These are phyloP conservation scores for Cichorium intybus DNA, from an alignment of 140 eudicot species.

Conservation along the genomic window DNA sequence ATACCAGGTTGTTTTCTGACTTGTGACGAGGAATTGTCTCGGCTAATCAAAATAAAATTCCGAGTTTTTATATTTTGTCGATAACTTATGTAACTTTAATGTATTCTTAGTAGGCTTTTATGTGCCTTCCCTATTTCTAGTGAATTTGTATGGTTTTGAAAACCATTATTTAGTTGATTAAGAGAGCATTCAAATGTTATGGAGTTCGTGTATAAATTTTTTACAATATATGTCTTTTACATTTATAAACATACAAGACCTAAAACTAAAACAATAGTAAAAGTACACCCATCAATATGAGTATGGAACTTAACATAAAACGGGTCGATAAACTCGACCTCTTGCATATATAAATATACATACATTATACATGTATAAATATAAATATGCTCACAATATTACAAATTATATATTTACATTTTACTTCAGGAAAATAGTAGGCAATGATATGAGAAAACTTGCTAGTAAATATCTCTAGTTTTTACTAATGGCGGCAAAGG, in stretches of 20 bases:
- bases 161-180: background rate
- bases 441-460: background rate
- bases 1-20: background rate
- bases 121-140: background rate
- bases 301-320: constrained; percentile 16
- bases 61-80: background rate
- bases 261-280: background rate
- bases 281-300: background rate
- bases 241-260: background rate
- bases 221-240: background rate
- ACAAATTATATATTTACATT: constrained; percentile 28
- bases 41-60: background rate
- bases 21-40: background rate
- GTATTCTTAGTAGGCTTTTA: background rate
- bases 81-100: background rate
- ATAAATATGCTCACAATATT: constrained; percentile 6
- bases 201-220: background rate
- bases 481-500: constrained; percentile 10
- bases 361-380: constrained; percentile 2
- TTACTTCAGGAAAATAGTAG: background rate
- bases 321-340: constrained; percentile 15
- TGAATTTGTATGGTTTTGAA: background rate
- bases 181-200: background rate
- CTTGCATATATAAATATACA: constrained; percentile 10
- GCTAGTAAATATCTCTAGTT: constrained; percentile 16